Base-by-base conservation (phyloP, 768 basidiomycete genomes). In the Termitomyces sp. region DNA sequence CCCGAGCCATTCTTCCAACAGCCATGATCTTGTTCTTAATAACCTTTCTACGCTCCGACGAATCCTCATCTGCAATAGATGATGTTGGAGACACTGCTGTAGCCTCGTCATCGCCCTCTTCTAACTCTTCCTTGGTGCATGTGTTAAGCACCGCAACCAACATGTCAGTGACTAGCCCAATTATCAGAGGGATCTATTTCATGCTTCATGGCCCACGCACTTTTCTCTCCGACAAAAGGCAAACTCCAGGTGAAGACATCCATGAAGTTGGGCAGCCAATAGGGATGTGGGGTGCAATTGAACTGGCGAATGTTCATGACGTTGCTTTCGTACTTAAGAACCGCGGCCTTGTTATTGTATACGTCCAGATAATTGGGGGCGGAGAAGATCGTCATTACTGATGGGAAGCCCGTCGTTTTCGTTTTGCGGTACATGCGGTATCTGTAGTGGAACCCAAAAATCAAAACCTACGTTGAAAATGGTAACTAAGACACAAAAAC, bases 261-360 rank as follows among this genome's bases (percentile, higher is more conserved):
- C 95, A 98, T 98, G 67, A 99, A 99, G 72, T 99, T 99, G 4
- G 97, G 97, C 54, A 99, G 76, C 96, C 96, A 98, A 70, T 98
- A 98, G 8, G 88, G 88, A 66, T 97, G 95, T 13, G 95, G 94
- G 1, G 89, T 91, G 71, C 91, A 94, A 73, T 98, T 97, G 77
- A 97, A 98, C 69, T 98, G 96, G 46, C 94, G 85, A 65, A 98
- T 98, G 72, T 97, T 98, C 87, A 98, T 91, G 55, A 96, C 94
- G 68, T 99, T 99, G 71, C 92, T 94, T 75, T 98, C 97, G 68
- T 98, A 98, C 75, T 98, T 98, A 68, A 99, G 84, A 22, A 99
- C 95, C 0, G 97, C 97, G 1, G 95, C 97, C 74, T 98, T 98
- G 77, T 99, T 99, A 74, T 96, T 94, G 74, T 98, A 98, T 20